Conservation (phyloP, 495 filamentous ascomycete species). For the Penicillium cinerascens region DNA sequence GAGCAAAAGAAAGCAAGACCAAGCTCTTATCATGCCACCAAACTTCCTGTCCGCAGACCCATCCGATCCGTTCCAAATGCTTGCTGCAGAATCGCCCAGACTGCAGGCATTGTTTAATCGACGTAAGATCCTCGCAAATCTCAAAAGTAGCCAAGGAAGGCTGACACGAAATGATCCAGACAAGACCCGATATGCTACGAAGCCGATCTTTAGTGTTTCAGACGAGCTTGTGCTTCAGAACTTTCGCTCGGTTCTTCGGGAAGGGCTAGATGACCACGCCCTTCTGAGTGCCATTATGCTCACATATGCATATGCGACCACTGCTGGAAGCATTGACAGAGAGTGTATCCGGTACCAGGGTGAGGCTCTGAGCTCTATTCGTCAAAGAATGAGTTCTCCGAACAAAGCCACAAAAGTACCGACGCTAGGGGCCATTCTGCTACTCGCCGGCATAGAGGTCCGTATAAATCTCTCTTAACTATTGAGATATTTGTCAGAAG, state of each 20-base stretch:
- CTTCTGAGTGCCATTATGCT: conserved; percentile 38
- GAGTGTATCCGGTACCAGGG: conserved; percentile 32
- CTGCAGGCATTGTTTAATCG: conserved; percentile 24
- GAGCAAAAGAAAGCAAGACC: not conserved
- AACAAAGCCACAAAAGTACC: conserved; percentile 27
- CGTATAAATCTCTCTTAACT: not conserved
- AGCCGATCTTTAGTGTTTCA: conserved; percentile 33
- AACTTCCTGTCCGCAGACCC: not conserved
- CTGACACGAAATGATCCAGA: conserved; percentile 7
- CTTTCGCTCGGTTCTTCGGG: conserved; percentile 32
- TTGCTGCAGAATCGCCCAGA: conserved; percentile 29
- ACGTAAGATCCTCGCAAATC: conserved; percentile 20
- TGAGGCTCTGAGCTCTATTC: conserved; percentile 29
- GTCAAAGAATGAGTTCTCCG: conserved; percentile 24
- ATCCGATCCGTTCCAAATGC: conserved; percentile 25
- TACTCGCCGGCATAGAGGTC: conserved; percentile 37
- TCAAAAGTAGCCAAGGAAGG: not conserved
- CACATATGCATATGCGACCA: conserved; percentile 24
- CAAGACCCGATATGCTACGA: conserved; percentile 11
- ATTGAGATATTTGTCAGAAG: not conserved
- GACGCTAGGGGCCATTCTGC: conserved; percentile 38
- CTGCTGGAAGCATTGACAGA: conserved; percentile 16
- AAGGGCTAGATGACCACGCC: conserved; percentile 27
- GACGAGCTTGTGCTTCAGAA: conserved; percentile 35
- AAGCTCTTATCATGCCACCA: not conserved